These are phyloP conservation scores for Fusarium napiforme DNA, from an alignment of 2,329 filamentous ascomycete species.

Conservation along the genomic window DNA sequence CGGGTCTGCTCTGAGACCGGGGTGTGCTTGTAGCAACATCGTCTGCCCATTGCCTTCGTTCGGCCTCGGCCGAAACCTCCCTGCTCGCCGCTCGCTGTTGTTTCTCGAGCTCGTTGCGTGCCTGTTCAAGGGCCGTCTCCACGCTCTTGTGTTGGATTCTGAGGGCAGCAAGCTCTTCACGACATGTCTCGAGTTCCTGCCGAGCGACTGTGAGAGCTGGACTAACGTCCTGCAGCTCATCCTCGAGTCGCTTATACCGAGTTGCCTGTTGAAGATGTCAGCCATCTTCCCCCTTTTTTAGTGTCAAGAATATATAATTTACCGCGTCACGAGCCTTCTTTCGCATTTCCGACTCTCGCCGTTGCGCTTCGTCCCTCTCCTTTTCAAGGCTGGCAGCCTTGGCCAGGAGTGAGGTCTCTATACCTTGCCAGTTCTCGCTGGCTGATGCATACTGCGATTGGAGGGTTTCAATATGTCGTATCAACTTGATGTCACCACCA, in stretches of 20 bases:
- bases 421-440: slow-evolving; percentile 97
- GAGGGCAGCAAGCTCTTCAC: slow-evolving; percentile 69
- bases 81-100: slow-evolving; percentile 51
- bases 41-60: slow-evolving; percentile 63
- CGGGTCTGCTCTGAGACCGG: slow-evolving; percentile 62
- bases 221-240: slow-evolving; percentile 80
- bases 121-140: slow-evolving; percentile 71
- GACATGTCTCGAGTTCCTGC: slow-evolving; percentile 70
- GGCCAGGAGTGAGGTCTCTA: slow-evolving; percentile 85
- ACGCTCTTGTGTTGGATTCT: slow-evolving; percentile 73
- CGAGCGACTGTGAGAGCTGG: slow-evolving; percentile 72
- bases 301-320: slow-evolving; percentile 50
- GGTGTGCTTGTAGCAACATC: slow-evolving; percentile 57
- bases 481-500: slow-evolving; percentile 85
- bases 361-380: slow-evolving; percentile 86
- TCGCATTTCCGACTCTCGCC: slow-evolving; percentile 86
- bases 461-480: slow-evolving; percentile 93
- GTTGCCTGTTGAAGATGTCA: slow-evolving; percentile 62
- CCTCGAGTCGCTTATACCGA: slow-evolving; percentile 75
- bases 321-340: slow-evolving; percentile 90
- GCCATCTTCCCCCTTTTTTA: background rate
- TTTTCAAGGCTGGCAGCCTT: slow-evolving; percentile 83
- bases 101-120: slow-evolving; percentile 61
- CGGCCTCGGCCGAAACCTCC: slow-evolving; percentile 52
- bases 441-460: slow-evolving; percentile 96